Percentiles rank a stretch among this genome's conserved stretches.
Conservation (phyloP, 1,284 basidiomycete species). For the Spongispora temasekensis region DNA sequence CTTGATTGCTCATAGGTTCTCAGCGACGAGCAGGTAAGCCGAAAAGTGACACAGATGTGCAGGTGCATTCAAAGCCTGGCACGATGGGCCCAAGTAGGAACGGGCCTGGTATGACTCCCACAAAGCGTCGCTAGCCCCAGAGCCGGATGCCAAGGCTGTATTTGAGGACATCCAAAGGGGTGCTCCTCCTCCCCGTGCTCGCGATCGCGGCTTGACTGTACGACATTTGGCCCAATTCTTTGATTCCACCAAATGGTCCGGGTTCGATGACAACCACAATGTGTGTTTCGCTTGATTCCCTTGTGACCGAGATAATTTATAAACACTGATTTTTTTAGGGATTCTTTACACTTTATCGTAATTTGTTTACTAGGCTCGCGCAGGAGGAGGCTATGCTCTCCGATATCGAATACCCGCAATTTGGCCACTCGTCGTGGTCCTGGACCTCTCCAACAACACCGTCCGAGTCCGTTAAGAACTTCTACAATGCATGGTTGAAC, state of each 20-base stretch:
- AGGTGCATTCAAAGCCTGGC: conserved; percentile 15
- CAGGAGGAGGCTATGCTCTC: conserved; percentile 76
- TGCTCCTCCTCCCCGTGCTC: conserved; percentile 62
- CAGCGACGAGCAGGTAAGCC: conserved; percentile 86
- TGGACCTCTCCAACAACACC: conserved; percentile 56
- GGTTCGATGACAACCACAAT: conserved; percentile 69
- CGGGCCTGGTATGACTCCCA: conserved; percentile 99
- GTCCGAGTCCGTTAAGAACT: conserved; percentile 58
- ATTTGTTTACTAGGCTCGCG: conserved; percentile 83
- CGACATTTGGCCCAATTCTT: conserved; percentile 88
- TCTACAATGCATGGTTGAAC: conserved; percentile 88
- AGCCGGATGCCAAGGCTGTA: conserved; percentile 80
- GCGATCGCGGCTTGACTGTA: conserved; percentile 79
- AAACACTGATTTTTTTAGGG: conserved; percentile 51
- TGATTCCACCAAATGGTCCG: conserved; percentile 72
- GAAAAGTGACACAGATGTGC: conserved; percentile 4
- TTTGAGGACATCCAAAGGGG: conserved; percentile 85
- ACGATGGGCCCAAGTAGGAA: conserved; percentile 64
- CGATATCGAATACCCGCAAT: conserved; percentile 71
- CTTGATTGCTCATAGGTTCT: conserved; percentile 60
- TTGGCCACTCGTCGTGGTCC: conserved; percentile 79
- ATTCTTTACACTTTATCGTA: conserved; percentile 90
- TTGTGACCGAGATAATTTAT: not conserved
- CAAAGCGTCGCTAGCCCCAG: conserved; percentile 80
- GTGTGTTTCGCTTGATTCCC: conserved; percentile 44